These are phyloP conservation scores for Eucalyptus lansdowneana DNA, from an alignment of 345 rosid genomes.

Conservation along the genomic window DNA sequence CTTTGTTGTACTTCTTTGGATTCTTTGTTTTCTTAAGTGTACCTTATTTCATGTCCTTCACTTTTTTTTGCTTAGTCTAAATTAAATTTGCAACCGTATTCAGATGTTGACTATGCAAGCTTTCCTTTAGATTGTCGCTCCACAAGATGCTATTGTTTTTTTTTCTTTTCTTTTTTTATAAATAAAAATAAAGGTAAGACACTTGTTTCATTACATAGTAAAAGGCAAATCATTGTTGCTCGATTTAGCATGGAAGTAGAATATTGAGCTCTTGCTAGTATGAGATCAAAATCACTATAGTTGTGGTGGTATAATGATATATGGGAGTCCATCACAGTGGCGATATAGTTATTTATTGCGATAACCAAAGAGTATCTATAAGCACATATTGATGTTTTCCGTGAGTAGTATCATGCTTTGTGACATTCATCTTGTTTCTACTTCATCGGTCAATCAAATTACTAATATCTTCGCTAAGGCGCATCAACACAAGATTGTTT, in stretches of 20 bases:
- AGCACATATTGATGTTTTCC: not conserved
- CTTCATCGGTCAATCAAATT: not conserved
- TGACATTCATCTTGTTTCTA: not conserved
- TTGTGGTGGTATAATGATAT: not conserved
- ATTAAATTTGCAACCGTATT: not conserved
- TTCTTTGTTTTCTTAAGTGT: not conserved
- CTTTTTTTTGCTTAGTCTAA: not conserved
- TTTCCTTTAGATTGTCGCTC: not conserved
- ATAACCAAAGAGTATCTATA: fast-evolving
- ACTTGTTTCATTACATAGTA: not conserved
- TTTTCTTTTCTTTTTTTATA: fast-evolving
- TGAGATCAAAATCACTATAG: not conserved
- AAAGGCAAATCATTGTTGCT: not conserved
- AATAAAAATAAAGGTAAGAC: not conserved
- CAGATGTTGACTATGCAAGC: not conserved
- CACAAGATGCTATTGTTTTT: not conserved
- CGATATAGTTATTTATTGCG: not conserved
- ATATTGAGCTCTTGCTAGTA: not conserved
- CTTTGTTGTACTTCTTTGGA: not conserved
- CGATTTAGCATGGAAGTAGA: not conserved
- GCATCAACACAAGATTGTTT: not conserved
- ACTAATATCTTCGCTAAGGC: not conserved
- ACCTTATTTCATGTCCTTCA: not conserved
- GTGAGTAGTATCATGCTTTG: not conserved
- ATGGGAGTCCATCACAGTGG: not conserved